Percentiles rank a stretch among this genome's conserved stretches.
phyloP scores from a whole-genome alignment of 345 rosid species.

The Geranium rotundifolium region DNA sequence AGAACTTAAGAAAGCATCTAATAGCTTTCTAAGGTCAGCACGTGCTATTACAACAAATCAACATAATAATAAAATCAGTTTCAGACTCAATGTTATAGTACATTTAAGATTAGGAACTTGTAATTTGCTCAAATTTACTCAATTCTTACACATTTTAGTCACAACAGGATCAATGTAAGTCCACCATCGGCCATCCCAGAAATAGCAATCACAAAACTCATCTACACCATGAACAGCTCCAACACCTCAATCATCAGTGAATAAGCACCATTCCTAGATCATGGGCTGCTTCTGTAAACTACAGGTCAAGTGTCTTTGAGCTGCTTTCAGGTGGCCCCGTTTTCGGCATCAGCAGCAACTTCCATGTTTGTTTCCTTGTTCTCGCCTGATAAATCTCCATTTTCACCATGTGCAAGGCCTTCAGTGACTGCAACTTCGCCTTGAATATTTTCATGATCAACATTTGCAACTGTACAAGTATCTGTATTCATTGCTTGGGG shows the following conservation, averaged over 20 bases:
- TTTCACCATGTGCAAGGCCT: constrained; percentile 16
- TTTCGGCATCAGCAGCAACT: constrained; percentile 7
- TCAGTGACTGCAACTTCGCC: constrained; percentile 25
- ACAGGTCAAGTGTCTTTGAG: constrained; percentile 7
- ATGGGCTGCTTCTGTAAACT: too few species aligned
- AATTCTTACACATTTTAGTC: too few species aligned
- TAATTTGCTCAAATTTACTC: too few species aligned
- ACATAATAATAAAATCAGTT: too few species aligned
- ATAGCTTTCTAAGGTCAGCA: too few species aligned
- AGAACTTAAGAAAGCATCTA: too few species aligned
- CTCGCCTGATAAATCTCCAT: constrained; percentile 15
- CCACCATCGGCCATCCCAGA: background rate
- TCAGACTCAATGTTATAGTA: too few species aligned
- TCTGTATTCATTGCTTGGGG: constrained; percentile 24
- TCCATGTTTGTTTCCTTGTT: constrained; percentile 15
- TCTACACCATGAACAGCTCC: background rate
- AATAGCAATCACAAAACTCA: background rate
- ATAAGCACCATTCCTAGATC: too few species aligned
- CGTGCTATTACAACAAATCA: too few species aligned
- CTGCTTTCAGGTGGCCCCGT: constrained; percentile 14
- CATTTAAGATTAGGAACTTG: too few species aligned
- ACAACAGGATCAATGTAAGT: background rate
- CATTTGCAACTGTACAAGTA: background rate
- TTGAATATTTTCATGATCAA: constrained; percentile 11
- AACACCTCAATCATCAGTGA: background rate